Percentiles rank a stretch among this genome's conserved stretches.
phyloP scores from a whole-genome alignment of 495 filamentous ascomycete genomes.

The Ascodesmis nigricans region DNA sequence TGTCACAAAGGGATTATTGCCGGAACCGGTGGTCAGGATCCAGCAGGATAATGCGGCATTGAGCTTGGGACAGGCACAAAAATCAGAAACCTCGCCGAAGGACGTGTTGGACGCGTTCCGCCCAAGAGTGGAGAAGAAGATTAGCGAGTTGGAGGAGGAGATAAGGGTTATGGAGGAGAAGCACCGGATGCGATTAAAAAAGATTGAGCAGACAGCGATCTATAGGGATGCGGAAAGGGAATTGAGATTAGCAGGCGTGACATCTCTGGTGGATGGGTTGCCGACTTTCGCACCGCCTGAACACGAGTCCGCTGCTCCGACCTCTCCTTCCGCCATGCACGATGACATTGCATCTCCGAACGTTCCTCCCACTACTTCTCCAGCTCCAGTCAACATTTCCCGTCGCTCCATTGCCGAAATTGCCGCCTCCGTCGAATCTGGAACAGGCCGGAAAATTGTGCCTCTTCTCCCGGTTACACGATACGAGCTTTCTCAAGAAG shows the following conservation, averaged over 20 bases:
- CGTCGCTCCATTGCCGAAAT: conserved; percentile 39
- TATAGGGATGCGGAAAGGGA: conserved; percentile 42
- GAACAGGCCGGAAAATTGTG: conserved; percentile 15
- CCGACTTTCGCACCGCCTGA: not conserved
- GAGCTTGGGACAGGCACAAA: conserved; percentile 24
- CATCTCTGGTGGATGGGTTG: not conserved
- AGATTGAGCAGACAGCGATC: conserved; percentile 42
- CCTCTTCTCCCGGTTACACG: conserved; percentile 10
- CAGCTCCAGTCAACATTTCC: conserved; percentile 75
- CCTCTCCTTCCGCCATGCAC: not conserved
- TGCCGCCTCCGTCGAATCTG: conserved; percentile 10
- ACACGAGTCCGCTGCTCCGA: not conserved
- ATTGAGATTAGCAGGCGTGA: conserved; percentile 31
- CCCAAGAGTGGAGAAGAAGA: conserved; percentile 42
- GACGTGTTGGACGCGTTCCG: conserved; percentile 49
- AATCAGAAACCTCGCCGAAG: conserved; percentile 36
- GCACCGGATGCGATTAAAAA: conserved; percentile 51
- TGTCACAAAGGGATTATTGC: conserved; percentile 52
- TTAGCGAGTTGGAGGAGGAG: conserved; percentile 45
- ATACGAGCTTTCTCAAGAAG: conserved; percentile 14
- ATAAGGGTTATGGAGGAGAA: conserved; percentile 60
- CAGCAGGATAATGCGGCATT: conserved; percentile 24
- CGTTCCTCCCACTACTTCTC: conserved; percentile 57
- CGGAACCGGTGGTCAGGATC: conserved; percentile 33
- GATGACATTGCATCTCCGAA: conserved; percentile 1